phyloP scores from a whole-genome alignment of 2,329 filamentous ascomycete species.

The Pestalotiopsis sp. region DNA sequence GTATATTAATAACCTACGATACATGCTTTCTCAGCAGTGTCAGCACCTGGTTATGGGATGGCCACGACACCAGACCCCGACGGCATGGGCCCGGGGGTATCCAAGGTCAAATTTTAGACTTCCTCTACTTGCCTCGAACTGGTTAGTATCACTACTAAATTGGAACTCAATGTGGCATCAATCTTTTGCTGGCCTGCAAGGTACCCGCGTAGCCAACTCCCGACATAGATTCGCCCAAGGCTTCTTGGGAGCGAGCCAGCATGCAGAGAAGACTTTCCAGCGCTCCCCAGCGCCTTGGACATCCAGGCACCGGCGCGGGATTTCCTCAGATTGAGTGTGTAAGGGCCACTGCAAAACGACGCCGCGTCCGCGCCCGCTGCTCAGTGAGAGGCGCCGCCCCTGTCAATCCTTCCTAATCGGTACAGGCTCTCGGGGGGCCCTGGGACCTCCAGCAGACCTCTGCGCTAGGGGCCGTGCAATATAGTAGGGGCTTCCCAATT shows the following conservation, averaged over 20 bases:
- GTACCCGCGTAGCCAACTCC: not conserved
- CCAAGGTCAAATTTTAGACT: not conserved
- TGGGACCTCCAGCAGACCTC: not conserved
- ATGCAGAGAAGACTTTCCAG: too few species aligned
- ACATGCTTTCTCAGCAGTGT: too few species aligned
- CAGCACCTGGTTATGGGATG: not conserved
- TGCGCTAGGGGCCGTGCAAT: not conserved
- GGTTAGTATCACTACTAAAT: not conserved
- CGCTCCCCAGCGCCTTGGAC: not conserved
- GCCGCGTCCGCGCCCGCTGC: not conserved
- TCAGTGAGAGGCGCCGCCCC: not conserved
- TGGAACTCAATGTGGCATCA: not conserved
- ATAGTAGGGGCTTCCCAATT: slow-evolving; percentile 10
- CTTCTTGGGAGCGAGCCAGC: not conserved
- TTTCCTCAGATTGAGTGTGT: not conserved
- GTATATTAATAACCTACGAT: too few species aligned
- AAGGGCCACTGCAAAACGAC: not conserved
- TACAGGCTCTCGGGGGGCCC: not conserved
- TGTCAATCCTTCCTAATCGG: slow-evolving; percentile 9
- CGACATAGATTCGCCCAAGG: not conserved
- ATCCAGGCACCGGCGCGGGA: not conserved
- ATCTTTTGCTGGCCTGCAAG: not conserved
- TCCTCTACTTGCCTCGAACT: not conserved
- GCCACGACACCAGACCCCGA: not conserved
- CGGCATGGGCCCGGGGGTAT: not conserved